These are phyloP conservation scores for Aureococcus anophagefferens DNA, from an alignment of 108 stramenopile genomes.

Conservation along the genomic window DNA sequence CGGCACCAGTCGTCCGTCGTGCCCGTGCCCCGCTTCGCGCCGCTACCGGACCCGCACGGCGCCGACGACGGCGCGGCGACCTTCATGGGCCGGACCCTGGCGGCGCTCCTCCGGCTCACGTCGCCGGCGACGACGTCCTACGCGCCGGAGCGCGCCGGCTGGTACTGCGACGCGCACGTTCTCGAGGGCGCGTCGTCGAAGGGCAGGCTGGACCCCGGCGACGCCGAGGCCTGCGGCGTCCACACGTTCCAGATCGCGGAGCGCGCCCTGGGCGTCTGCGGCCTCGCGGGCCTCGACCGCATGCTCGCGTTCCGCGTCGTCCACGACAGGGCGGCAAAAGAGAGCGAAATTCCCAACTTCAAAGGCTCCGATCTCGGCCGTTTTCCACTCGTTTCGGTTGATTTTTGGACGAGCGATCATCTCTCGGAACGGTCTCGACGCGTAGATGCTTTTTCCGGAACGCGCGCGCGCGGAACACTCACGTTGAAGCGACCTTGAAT, in stretches of 20 bases:
- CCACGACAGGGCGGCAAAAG: no score
- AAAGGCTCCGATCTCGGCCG: no score
- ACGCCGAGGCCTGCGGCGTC: conserved; percentile 25
- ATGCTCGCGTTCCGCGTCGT: conserved; percentile 44
- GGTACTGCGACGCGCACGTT: conserved; percentile 40
- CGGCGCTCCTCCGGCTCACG: conserved; percentile 41
- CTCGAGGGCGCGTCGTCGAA: conserved; percentile 10
- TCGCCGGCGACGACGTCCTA: conserved; percentile 38
- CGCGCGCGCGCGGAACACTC: no score
- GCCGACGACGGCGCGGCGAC: conserved; percentile 31
- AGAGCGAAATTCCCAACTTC: no score
- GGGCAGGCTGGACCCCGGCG: background rate
- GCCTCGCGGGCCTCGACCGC: conserved; percentile 45
- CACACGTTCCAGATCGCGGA: conserved; percentile 26
- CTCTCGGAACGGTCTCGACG: no score
- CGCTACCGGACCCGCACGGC: conserved; percentile 24
- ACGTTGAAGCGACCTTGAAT: no score
- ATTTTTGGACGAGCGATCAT: no score
- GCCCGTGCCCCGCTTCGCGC: conserved; percentile 43
- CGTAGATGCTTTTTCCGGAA: no score
- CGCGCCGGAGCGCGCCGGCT: conserved; percentile 36
- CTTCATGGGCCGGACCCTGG: conserved; percentile 48
- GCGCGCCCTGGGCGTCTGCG: conserved; percentile 42
- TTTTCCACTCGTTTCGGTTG: no score
- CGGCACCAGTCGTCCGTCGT: conserved; percentile 39